Base-by-base conservation (phyloP, 495 filamentous ascomycete species). In the Penicillium ucsense region DNA sequence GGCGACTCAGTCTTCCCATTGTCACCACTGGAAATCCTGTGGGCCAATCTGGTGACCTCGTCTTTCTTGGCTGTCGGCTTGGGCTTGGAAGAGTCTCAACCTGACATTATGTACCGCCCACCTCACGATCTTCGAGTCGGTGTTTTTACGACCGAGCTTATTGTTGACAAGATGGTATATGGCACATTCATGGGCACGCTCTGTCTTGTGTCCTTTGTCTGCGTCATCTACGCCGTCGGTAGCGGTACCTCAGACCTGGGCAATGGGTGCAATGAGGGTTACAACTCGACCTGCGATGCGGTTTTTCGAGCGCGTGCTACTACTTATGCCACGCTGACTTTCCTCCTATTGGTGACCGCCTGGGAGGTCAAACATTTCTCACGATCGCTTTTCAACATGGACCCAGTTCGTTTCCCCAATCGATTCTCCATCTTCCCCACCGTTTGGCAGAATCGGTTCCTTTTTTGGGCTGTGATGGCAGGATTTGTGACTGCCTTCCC, bases 281-380 rank as follows among this genome's bases (percentile, higher is more conserved):
- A 75, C 55, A 69, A 68, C 5, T 62, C 70, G 0, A 63, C 43
- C 33, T 89, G 85, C 64, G 65, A 67, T 0, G 65, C 74, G 8
- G 84, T 88, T 2, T 89, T 86, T 66, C 83, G 84, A 29, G 88
- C 86, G 10, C 76, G 88, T 9, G 83, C 85, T 1, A 83, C 88
- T 31, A 81, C 82, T 6, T 94, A 89, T 53, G 84, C 80, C 10
- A 83, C 82, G 39, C 72, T 89, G 11, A 88, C 85, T 0, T 89
- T 82, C 71, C 67, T 86, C 38, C 76, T 86, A 20, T 76, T 88
- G 5, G 73, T 88, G 53, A 79, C 77, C 28, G 85, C 85, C 3
- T 87, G 83, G 82, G 84, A 89, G 64, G 80, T 86, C 55, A 86
- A 85, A 62, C 72, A 79, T 59, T 78, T 88, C 50, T 78, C 82